These are phyloP conservation scores for Periconia sp. DNA, from an alignment of 2,329 filamentous ascomycete genomes.

Conservation along the genomic window DNA sequence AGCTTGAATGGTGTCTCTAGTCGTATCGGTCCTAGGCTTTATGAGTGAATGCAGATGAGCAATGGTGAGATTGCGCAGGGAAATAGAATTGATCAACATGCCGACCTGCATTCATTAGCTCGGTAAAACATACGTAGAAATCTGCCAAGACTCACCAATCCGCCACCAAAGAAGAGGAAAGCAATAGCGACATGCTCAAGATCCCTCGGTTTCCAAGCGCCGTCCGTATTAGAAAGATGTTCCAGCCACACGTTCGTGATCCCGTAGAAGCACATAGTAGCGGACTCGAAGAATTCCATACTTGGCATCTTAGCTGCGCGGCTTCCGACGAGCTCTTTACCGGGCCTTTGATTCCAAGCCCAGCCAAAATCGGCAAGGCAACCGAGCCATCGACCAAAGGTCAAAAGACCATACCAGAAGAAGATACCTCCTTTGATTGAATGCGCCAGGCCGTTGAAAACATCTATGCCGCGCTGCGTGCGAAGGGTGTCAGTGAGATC, in stretches of 20 bases:
- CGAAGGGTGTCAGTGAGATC: too few species aligned
- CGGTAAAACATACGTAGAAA: constrained; percentile 11
- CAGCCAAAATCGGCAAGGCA: constrained; percentile 89
- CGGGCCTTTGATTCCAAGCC: constrained; percentile 88
- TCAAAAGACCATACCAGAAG: constrained; percentile 88
- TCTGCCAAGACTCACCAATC: constrained; percentile 61
- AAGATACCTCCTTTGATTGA: constrained; percentile 95
- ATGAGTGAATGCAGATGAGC: constrained; percentile 46
- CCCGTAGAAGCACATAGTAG: constrained; percentile 88
- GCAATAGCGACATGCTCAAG: constrained; percentile 92
- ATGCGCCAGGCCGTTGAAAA: constrained; percentile 63
- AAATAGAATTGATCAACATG: constrained; percentile 75
- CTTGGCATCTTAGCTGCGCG: constrained; percentile 67
- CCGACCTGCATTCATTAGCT: constrained; percentile 55
- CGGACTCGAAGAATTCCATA: constrained; percentile 86
- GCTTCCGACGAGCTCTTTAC: constrained; percentile 56
- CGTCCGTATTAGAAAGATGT: constrained; percentile 74
- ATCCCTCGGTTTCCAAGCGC: constrained; percentile 74
- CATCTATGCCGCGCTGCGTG: too few species aligned
- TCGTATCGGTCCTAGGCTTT: constrained; percentile 53
- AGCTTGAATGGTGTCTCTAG: background rate
- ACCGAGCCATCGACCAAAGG: constrained; percentile 85
- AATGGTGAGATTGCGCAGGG: constrained; percentile 68
- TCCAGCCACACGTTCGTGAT: constrained; percentile 90
- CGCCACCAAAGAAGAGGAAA: constrained; percentile 89